Conservation (phyloP, 768 basidiomycete species). For the Trametes gibbosa region DNA sequence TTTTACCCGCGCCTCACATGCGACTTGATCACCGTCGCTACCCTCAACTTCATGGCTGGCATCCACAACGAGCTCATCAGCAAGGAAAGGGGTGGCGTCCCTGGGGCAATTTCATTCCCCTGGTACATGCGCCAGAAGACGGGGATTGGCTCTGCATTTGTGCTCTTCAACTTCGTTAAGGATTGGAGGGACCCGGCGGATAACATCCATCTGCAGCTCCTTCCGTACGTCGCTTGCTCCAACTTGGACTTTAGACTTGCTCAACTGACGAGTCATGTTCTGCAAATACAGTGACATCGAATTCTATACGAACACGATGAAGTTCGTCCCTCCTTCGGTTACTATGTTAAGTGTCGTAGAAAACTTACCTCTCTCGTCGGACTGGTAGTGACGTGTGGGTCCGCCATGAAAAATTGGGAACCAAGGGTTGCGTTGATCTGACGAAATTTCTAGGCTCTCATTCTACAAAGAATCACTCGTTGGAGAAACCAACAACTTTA, state of each 20-base stretch:
- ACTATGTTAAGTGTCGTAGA: neutral
- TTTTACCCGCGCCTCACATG: slow-evolving; percentile 31
- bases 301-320: neutral
- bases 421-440: neutral
- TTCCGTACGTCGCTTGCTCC: slow-evolving; percentile 28
- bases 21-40: slow-evolving; percentile 29
- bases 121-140: slow-evolving; percentile 30
- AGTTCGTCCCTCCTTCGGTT: neutral
- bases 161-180: slow-evolving; percentile 28
- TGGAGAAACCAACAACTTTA: slow-evolving; percentile 17
- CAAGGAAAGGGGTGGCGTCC: slow-evolving; percentile 24
- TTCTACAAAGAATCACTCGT: slow-evolving; percentile 22
- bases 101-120: slow-evolving; percentile 27
- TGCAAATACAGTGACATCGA: neutral
- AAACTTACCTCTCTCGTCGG: neutral
- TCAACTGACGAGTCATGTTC: neutral
- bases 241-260: neutral
- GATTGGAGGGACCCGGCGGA: slow-evolving; percentile 31
- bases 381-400: slow-evolving; percentile 12
- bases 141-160: slow-evolving; percentile 36
- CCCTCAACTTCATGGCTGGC: slow-evolving; percentile 36
- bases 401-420: neutral
- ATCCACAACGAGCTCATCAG: slow-evolving; percentile 34
- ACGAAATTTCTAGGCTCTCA: neutral
- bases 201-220: slow-evolving; percentile 34